Conservation (phyloP, 352 stramenopile genomes). For the Lagenidium giganteum region DNA sequence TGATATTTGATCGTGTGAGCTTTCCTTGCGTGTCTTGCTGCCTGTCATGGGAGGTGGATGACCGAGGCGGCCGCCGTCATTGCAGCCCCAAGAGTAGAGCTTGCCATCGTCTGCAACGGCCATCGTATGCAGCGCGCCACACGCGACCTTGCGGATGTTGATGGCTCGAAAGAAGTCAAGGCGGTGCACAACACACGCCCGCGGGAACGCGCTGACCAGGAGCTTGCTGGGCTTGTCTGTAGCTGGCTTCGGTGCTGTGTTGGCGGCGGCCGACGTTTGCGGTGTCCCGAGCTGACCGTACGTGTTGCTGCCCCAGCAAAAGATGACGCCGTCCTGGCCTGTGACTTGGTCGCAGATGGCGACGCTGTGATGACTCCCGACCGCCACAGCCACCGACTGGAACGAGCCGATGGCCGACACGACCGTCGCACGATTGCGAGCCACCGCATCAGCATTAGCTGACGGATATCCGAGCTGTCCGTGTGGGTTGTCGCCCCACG, state of each 20-base stretch:
- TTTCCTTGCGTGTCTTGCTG: conserved; percentile 5
- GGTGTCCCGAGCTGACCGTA: conserved; percentile 55
- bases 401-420: conserved; percentile 54
- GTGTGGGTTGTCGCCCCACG: conserved; percentile 94
- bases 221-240: background rate
- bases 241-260: background rate
- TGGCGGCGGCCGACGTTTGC: conserved; percentile 1
- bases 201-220: conserved; percentile 29
- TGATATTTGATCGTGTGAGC: conserved; percentile 10
- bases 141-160: conserved; percentile 75
- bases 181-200: conserved; percentile 48
- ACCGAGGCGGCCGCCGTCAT: conserved; percentile 78
- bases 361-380: conserved; percentile 57
- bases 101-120: conserved; percentile 78
- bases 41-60: conserved; percentile 7
- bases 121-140: conserved; percentile 89
- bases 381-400: conserved; percentile 41
- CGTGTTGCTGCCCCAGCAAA: conserved; percentile 73
- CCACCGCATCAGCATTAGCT: conserved; percentile 38
- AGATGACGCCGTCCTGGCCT: conserved; percentile 56
- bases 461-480: conserved; percentile 53
- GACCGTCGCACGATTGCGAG: conserved; percentile 44
- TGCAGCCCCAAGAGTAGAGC: conserved; percentile 93
- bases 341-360: conserved; percentile 65
- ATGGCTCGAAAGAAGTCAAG: conserved; percentile 40